Conservation (phyloP, 73 alveolate species). For the Tetrahymena malaccensis region DNA sequence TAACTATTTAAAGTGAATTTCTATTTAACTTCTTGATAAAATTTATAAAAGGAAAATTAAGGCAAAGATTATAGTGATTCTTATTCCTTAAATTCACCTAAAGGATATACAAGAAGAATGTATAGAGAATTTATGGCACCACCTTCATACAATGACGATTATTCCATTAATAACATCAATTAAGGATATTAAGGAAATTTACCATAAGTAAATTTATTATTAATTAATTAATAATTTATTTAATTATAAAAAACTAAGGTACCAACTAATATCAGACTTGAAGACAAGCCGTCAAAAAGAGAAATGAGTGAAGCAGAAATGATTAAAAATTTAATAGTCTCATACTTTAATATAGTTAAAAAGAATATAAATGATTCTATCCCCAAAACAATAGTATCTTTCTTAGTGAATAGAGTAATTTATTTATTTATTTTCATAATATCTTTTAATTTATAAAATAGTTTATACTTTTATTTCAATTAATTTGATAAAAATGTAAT, state of each 20-base stretch:
- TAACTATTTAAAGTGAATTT: neutral
- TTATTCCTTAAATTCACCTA: neutral
- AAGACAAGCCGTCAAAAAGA: slow-evolving; percentile 10
- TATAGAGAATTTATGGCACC: neutral
- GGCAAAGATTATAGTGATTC: neutral
- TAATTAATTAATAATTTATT: slow-evolving; percentile 17
- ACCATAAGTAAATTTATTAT: neutral
- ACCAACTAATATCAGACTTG: slow-evolving; percentile 7
- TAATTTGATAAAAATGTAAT: too few species aligned
- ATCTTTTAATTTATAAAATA: too few species aligned
- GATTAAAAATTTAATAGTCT: slow-evolving; percentile 60
- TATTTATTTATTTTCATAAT: neutral
- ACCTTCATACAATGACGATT: neutral
- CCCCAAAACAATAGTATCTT: slow-evolving; percentile 69
- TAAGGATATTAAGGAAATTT: neutral
- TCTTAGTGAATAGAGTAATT: slow-evolving; percentile 50
- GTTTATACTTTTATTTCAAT: too few species aligned
- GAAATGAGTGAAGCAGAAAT: slow-evolving; percentile 61
- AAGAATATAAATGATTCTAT: slow-evolving; percentile 64
- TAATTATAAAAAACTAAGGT: neutral
- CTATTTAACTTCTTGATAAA: too few species aligned
- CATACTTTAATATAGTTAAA: slow-evolving; percentile 63
- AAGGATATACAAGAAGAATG: neutral
- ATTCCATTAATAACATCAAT: neutral
- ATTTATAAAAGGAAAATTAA: neutral